These are phyloP conservation scores for Fusarium nisikadoi DNA, from an alignment of 2,329 filamentous ascomycete species.

Conservation along the genomic window DNA sequence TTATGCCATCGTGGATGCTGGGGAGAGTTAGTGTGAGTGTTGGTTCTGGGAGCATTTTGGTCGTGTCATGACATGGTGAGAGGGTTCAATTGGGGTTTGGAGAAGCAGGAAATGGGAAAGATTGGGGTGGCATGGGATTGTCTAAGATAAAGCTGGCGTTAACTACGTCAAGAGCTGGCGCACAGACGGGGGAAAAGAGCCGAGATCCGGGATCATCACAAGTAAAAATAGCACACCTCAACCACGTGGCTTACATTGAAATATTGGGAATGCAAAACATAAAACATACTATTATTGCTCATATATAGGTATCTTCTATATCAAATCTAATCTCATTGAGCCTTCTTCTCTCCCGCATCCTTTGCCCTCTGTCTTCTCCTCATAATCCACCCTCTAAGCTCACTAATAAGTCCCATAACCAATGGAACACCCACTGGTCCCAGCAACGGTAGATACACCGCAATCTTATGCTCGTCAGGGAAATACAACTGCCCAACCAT, in stretches of 20 bases:
- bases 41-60: slow-evolving; percentile 65
- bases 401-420: slow-evolving; percentile 83
- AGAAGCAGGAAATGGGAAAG: slow-evolving; percentile 2
- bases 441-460: slow-evolving; percentile 91
- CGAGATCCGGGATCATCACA: slow-evolving; percentile 18
- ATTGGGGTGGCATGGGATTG: slow-evolving; percentile 9
- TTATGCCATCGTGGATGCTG: slow-evolving; percentile 80
- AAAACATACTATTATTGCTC: slow-evolving; percentile 19
- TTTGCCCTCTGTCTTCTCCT: slow-evolving; percentile 58
- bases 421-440: slow-evolving; percentile 92
- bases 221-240: background rate
- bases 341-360: slow-evolving; percentile 53
- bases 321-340: slow-evolving; percentile 38
- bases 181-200: slow-evolving; percentile 29
- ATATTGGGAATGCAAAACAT: background rate
- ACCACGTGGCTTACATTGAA: background rate
- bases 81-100: slow-evolving; percentile 1
- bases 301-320: slow-evolving; percentile 27
- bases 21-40: slow-evolving; percentile 79
- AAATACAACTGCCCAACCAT: slow-evolving; percentile 99
- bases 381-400: slow-evolving; percentile 73
- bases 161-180: slow-evolving; percentile 27
- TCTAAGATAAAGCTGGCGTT: background rate
- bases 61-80: slow-evolving; percentile 36
- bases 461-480: slow-evolving; percentile 97